A percentile compares a stretch with the other conserved stretches of the same genome.
Conservation (phyloP, 495 filamentous ascomycete species). For the Trichoderma parareesei region DNA sequence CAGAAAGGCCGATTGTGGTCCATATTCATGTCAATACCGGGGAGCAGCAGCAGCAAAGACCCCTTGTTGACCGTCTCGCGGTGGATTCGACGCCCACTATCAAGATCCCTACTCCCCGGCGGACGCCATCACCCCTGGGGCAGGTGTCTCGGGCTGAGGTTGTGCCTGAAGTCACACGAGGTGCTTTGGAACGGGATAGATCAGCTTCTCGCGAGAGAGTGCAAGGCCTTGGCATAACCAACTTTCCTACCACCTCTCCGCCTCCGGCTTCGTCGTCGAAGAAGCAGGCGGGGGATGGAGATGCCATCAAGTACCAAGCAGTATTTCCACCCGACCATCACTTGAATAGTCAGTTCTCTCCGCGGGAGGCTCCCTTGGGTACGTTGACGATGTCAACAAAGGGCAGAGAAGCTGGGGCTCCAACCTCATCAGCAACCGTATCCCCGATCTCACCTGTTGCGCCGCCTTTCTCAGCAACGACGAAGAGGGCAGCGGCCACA, state of each 20-base stretch:
- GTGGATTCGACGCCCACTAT: neutral
- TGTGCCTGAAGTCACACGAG: neutral
- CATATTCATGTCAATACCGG: neutral
- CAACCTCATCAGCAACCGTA: neutral
- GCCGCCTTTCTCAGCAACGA: slow-evolving; percentile 15
- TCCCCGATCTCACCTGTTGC: slow-evolving; percentile 21
- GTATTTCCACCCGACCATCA: slow-evolving; percentile 31
- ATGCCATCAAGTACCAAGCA: slow-evolving; percentile 26
- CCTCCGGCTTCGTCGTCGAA: slow-evolving; percentile 36
- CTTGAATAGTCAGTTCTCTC: slow-evolving; percentile 29
- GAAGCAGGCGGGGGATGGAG: slow-evolving; percentile 17
- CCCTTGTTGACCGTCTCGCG: neutral
- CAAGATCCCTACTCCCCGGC: slow-evolving; percentile 6
- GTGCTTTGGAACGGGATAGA: neutral
- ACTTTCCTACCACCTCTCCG: slow-evolving; percentile 22
- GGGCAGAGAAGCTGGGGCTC: neutral
- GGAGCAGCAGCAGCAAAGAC: neutral
- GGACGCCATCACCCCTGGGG: slow-evolving; percentile 3
- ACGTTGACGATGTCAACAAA: slow-evolving; percentile 30
- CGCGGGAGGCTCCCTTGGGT: slow-evolving; percentile 35
- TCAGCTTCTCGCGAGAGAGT: neutral
- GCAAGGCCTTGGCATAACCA: neutral
- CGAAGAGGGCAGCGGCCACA: neutral
- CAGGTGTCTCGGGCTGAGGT: neutral
- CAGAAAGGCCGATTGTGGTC: neutral